Conservation (phyloP, 495 filamentous ascomycete species). For the Niebla homalea region DNA sequence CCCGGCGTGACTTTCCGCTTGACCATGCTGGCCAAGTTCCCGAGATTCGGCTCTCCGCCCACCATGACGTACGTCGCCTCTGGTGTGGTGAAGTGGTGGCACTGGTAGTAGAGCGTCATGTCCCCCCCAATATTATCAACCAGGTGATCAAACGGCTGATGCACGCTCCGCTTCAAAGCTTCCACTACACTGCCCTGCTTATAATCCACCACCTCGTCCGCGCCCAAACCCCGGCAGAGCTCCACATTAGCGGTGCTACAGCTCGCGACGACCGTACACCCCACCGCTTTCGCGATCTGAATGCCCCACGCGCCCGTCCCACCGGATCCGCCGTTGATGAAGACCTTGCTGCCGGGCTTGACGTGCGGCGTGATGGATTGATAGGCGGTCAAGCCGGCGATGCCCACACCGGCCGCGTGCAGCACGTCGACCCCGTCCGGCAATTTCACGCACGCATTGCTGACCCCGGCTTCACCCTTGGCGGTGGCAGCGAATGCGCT, state of each 20-base stretch:
- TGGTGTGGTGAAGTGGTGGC: conserved; percentile 40
- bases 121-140: conserved; percentile 50
- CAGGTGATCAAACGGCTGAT: conserved; percentile 39
- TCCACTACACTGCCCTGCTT: conserved; percentile 37
- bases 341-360: conserved; percentile 40
- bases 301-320: conserved; percentile 49
- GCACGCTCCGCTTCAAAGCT: conserved; percentile 30
- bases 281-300: conserved; percentile 52
- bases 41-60: conserved; percentile 24
- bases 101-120: conserved; percentile 38
- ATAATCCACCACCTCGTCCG: conserved; percentile 60
- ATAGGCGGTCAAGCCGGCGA: conserved; percentile 46
- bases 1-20: conserved; percentile 32
- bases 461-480: conserved; percentile 1
- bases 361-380: conserved; percentile 45
- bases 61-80: conserved; percentile 46
- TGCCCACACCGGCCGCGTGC: conserved; percentile 37
- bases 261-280: conserved; percentile 46
- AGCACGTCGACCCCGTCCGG: conserved; percentile 39
- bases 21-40: conserved; percentile 11
- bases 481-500: conserved; percentile 35
- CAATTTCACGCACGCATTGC: conserved; percentile 20
- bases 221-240: conserved; percentile 44
- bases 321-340: conserved; percentile 57
- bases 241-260: conserved; percentile 48